A percentile compares a stretch with the other conserved stretches of the same genome.
Conservation (phyloP, 768 basidiomycete genomes). For the Hygrocybe punicea region DNA sequence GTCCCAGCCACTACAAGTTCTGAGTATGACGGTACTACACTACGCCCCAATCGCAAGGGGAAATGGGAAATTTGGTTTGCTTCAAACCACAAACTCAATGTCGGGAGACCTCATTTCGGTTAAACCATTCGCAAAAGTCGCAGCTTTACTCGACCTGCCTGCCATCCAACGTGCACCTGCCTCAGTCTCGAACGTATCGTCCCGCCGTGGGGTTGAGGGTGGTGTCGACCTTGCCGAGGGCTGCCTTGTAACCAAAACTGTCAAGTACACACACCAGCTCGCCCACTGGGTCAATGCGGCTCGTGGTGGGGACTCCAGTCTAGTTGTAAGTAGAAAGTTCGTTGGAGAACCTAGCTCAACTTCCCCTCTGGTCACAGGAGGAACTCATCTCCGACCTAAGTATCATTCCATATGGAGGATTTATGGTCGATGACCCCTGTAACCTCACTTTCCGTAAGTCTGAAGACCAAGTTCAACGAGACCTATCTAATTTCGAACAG, state of each 20-base stretch:
- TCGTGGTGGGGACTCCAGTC: neutral
- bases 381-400: neutral
- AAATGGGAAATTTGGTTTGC: too few species aligned
- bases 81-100: neutral
- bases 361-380: conserved; percentile 3
- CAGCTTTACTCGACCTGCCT: conserved; percentile 6
- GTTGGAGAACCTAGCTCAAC: neutral
- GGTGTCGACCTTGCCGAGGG: conserved; percentile 2
- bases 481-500: conserved; percentile 5
- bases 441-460: conserved; percentile 5
- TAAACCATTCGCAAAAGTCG: neutral
- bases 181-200: conserved; percentile 5
- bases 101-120: neutral
- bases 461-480: conserved; percentile 1
- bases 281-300: conserved; percentile 8
- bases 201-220: neutral
- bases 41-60: too few species aligned
- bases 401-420: conserved; percentile 1
- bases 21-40: too few species aligned
- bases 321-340: conserved; percentile 4
- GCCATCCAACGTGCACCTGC: neutral
- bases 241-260: conserved; percentile 4
- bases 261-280: conserved; percentile 9
- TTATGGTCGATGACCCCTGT: neutral
- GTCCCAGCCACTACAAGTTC: too few species aligned